Conservation (phyloP, 192 early-diverging fungal genomes). For the Coemansia sp. region DNA sequence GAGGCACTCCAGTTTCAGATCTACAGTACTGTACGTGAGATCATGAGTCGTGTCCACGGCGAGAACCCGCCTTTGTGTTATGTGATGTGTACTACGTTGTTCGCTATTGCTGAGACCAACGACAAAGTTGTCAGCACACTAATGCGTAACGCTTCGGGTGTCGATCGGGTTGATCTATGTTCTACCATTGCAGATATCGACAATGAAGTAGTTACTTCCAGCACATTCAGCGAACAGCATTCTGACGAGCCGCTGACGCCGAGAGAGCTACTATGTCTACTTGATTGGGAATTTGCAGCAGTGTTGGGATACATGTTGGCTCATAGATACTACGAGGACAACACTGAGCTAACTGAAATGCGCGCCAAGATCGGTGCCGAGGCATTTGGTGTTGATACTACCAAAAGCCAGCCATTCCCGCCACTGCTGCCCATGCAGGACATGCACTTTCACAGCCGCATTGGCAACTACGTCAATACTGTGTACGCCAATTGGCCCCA, state of each 20-base stretch:
- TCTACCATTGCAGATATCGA: conserved; percentile 8
- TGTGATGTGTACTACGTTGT: conserved; percentile 36
- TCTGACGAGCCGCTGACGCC: conserved; percentile 6
- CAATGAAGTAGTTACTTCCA: conserved; percentile 6
- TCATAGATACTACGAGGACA: conserved; percentile 18
- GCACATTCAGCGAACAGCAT: not conserved
- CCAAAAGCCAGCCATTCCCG: conserved; percentile 29
- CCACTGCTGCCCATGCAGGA: conserved; percentile 34
- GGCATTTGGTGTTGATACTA: conserved; percentile 28
- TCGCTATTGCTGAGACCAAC: conserved; percentile 45
- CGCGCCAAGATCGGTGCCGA: conserved; percentile 31
- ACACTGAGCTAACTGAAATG: conserved; percentile 17
- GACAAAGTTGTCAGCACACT: conserved; percentile 22
- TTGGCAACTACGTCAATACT: conserved; percentile 18
- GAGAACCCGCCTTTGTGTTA: conserved; percentile 13
- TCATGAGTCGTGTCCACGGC: conserved; percentile 16
- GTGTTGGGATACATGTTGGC: conserved; percentile 40
- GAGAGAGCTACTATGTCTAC: conserved; percentile 25
- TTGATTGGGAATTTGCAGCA: conserved; percentile 53
- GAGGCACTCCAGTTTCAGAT: conserved; percentile 41
- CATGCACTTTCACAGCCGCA: conserved; percentile 28
- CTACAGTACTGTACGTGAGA: conserved; percentile 30
- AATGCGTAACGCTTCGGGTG: not conserved
- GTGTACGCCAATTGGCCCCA: conserved; percentile 38
- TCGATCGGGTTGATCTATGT: not conserved